These are phyloP conservation scores for Fusarium tuaranense DNA, from an alignment of 2,329 filamentous ascomycete genomes.

Conservation along the genomic window DNA sequence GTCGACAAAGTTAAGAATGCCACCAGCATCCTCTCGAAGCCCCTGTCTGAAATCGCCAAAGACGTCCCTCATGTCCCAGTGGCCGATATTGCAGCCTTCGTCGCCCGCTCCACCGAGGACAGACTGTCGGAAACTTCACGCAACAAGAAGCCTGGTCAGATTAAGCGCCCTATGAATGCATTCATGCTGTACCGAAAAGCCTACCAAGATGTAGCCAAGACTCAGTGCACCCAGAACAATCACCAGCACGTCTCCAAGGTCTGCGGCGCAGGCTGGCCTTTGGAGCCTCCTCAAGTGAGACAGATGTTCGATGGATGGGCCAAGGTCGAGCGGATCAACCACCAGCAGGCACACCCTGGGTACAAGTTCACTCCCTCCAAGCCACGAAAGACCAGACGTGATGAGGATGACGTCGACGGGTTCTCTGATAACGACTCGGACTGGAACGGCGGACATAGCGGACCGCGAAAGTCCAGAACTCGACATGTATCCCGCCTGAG, in stretches of 20 bases:
- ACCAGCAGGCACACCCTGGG: conserved; percentile 84
- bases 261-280: conserved; percentile 87
- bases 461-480: conserved; percentile 18
- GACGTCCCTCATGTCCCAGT: conserved; percentile 72
- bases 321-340: conserved; percentile 84
- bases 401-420: conserved; percentile 36
- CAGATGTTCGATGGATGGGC: conserved; percentile 84
- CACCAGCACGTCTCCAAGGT: conserved; percentile 92
- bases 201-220: conserved; percentile 87
- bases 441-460: conserved; percentile 29
- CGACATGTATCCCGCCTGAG: conserved; percentile 32
- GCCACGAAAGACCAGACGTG: conserved; percentile 56
- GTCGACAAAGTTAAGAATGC: conserved; percentile 50
- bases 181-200: conserved; percentile 98
- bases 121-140: conserved; percentile 74
- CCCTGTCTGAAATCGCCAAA: conserved; percentile 78
- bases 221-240: conserved; percentile 85
- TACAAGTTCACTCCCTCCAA: conserved; percentile 97
- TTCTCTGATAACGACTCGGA: conserved; percentile 39
- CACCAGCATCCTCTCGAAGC: conserved; percentile 68
- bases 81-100: conserved; percentile 83
- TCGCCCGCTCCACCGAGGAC: conserved; percentile 75
- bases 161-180: conserved; percentile 95
- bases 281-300: conserved; percentile 80
- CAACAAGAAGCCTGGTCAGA: conserved; percentile 77